These are phyloP conservation scores for Tilletia caries DNA, from an alignment of 1,284 basidiomycete genomes.

Conservation along the genomic window DNA sequence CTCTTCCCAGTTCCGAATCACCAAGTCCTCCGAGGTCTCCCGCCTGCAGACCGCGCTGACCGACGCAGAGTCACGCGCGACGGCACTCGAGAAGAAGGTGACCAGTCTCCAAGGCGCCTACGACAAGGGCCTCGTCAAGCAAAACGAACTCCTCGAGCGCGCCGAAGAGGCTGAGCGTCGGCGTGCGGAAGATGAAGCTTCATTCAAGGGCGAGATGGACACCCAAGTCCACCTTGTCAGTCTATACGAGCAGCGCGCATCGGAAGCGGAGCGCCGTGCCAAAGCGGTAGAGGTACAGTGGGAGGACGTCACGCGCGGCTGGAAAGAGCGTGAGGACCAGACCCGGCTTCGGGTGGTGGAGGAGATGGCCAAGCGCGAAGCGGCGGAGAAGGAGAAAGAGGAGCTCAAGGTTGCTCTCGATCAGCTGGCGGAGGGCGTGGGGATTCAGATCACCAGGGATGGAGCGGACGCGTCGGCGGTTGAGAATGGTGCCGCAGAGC, in stretches of 20 bases:
- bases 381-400: constrained; percentile 55
- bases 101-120: constrained; percentile 69
- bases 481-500: not conserved
- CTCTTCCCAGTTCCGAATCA: constrained; percentile 37
- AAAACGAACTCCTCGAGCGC: constrained; percentile 68
- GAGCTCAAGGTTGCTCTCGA: constrained; percentile 47
- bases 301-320: constrained; percentile 67
- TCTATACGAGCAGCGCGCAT: constrained; percentile 78
- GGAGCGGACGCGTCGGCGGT: not conserved
- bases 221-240: constrained; percentile 68
- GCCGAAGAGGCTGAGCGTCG: constrained; percentile 69
- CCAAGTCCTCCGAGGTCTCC: constrained; percentile 47
- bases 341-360: constrained; percentile 67
- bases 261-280: constrained; percentile 71
- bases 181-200: constrained; percentile 73
- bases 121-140: constrained; percentile 65
- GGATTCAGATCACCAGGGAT: constrained; percentile 22
- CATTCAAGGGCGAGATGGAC: constrained; percentile 70
- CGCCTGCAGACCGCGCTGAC: constrained; percentile 71
- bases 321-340: constrained; percentile 65
- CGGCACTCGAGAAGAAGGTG: constrained; percentile 65
- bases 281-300: constrained; percentile 74
- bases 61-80: constrained; percentile 64
- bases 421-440: constrained; percentile 46
- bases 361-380: constrained; percentile 54